Conservation (phyloP, 768 basidiomycete species). For the Leccinellum rugosiceps region DNA sequence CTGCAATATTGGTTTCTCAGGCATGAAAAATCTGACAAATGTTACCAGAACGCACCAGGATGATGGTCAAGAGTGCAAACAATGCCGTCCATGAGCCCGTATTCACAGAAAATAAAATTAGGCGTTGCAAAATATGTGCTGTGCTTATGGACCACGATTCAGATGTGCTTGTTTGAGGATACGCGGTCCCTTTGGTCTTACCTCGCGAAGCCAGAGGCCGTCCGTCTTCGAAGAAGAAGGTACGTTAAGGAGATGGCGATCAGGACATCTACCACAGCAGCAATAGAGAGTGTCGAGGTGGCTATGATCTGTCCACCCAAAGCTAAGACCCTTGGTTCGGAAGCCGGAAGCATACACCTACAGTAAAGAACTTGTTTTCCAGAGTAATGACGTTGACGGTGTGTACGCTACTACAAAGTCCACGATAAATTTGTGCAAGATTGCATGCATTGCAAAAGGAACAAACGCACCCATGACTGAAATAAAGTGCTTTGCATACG, state of each 20-base stretch:
- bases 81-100: constrained; percentile 49
- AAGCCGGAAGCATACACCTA: neutral
- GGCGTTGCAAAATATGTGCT: constrained; percentile 5
- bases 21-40: neutral
- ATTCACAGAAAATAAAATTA: constrained; percentile 5
- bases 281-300: neutral
- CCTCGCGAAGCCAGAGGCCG: neutral
- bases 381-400: neutral
- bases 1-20: neutral
- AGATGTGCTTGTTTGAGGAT: neutral
- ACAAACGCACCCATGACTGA: constrained; percentile 1
- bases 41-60: constrained; percentile 40
- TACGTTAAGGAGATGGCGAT: constrained; percentile 1
- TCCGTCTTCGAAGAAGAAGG: constrained; percentile 4
- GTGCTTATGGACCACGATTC: constrained; percentile 1
- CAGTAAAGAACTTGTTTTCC: neutral
- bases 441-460: neutral
- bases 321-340: neutral
- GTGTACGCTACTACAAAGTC: neutral
- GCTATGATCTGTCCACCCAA: neutral
- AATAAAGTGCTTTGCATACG: neutral
- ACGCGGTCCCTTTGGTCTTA: neutral
- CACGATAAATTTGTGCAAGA: neutral
- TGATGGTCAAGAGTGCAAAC: constrained; percentile 39
- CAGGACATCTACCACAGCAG: constrained; percentile 5